These are phyloP conservation scores for Cunninghamia lanceolata DNA, from an alignment of 75 land plant genomes.

Conservation along the genomic window DNA sequence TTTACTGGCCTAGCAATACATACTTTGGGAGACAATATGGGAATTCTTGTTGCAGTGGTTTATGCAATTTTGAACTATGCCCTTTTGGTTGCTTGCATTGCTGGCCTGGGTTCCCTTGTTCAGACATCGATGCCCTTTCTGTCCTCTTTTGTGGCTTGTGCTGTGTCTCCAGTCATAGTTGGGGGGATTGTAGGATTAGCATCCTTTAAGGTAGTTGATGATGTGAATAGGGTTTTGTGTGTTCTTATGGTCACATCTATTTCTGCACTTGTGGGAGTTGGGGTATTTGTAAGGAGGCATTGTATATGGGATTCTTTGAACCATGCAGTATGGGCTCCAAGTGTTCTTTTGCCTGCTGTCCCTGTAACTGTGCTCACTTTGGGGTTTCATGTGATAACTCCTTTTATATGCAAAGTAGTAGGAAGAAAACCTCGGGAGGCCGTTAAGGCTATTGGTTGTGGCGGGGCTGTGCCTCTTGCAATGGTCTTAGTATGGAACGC, in stretches of 20 bases:
- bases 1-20: constrained; percentile 56
- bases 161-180: constrained; percentile 34
- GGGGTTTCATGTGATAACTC: no score
- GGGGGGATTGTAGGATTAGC: constrained; percentile 21
- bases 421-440: constrained; percentile 21
- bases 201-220: not conserved
- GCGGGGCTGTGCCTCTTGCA: constrained; percentile 24
- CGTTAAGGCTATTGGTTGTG: constrained; percentile 51
- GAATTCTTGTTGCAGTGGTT: constrained; percentile 46
- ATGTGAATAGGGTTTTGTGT: not conserved
- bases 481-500: constrained; percentile 62
- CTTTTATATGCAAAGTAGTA: no score
- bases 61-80: no score
- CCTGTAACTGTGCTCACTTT: not conserved
- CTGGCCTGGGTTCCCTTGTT: no score
- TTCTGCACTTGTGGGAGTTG: constrained; percentile 44
- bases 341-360: constrained; percentile 50
- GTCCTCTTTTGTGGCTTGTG: constrained; percentile 30
- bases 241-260: constrained; percentile 34
- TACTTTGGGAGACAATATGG: constrained; percentile 41
- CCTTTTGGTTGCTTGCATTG: no score
- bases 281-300: constrained; percentile 46
- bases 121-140: constrained; percentile 37
- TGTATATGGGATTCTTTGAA: constrained; percentile 67
- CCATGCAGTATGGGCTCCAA: constrained; percentile 18